Conservation (phyloP, 2,329 filamentous ascomycete genomes). For the Drechslerella dactyloides region DNA sequence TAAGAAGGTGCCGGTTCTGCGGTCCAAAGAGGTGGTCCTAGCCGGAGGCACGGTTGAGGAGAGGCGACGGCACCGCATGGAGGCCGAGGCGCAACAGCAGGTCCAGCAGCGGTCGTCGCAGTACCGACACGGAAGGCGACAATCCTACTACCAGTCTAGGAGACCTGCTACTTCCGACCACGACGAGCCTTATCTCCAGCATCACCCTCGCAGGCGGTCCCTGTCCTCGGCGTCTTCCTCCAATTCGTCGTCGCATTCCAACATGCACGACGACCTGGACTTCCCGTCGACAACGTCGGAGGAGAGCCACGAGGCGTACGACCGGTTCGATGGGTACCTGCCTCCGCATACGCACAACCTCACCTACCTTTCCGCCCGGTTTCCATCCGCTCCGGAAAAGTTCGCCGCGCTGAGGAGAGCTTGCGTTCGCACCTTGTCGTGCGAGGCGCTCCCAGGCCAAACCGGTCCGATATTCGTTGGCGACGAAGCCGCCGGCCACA, state of each 20-base stretch:
- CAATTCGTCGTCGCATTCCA: conserved; percentile 44
- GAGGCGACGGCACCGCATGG: conserved; percentile 48
- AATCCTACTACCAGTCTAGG: conserved; percentile 44
- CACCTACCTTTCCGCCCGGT: conserved; percentile 73
- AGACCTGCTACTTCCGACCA: conserved; percentile 48
- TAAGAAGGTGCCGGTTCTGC: conserved; percentile 51
- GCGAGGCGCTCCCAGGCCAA: conserved; percentile 69
- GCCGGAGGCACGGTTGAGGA: conserved; percentile 49
- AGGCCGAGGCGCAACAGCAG: conserved; percentile 49
- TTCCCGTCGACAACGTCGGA: conserved; percentile 44
- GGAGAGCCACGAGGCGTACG: conserved; percentile 43
- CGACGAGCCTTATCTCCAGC: conserved; percentile 45
- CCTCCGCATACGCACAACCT: conserved; percentile 69
- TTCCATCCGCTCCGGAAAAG: conserved; percentile 67
- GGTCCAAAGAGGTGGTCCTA: conserved; percentile 52
- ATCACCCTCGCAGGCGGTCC: conserved; percentile 44
- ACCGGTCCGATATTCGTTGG: conserved; percentile 74
- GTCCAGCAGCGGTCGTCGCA: conserved; percentile 47
- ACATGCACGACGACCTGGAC: conserved; percentile 42
- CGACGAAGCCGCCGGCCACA: conserved; percentile 70
- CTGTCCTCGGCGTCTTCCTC: conserved; percentile 50
- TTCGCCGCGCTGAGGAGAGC: conserved; percentile 72
- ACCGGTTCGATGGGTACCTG: conserved; percentile 43
- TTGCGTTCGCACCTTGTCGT: conserved; percentile 70
- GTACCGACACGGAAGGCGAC: conserved; percentile 52